Evolutionary conservation across 139 green algal genomes (phyloP).

Genomic region (Haematococcus lacustris): DNA sequence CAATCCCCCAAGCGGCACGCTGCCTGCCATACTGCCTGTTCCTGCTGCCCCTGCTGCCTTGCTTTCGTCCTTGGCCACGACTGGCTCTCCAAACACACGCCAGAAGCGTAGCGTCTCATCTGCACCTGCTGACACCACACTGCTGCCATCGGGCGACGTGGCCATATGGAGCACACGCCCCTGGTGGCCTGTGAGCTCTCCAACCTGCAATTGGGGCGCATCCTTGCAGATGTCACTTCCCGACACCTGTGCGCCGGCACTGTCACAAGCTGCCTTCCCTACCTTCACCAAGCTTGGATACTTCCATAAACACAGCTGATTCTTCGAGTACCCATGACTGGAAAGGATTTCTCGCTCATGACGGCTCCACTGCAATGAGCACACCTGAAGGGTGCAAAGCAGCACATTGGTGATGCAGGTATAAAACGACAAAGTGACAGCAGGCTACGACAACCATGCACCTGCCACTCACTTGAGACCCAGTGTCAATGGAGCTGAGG

Average conservation of each 20-base stretch:
- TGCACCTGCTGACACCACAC: slow-evolving; percentile 76
- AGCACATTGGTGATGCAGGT: too few relatives aligned
- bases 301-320: slow-evolving; percentile 90
- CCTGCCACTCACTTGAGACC: slow-evolving; percentile 52
- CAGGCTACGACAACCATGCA: background rate
- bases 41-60: background rate
- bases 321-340: slow-evolving; percentile 96
- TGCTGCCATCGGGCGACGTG: slow-evolving; percentile 85
- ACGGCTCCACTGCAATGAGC: slow-evolving; percentile 90
- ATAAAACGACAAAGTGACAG: too few relatives aligned
- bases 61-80: slow-evolving; percentile 15
- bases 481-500: slow-evolving; percentile 86
- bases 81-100: slow-evolving; percentile 74
- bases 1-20: slow-evolving; percentile 19
- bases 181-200: slow-evolving; percentile 89
- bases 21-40: background rate
- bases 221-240: background rate
- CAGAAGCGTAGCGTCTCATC: slow-evolving; percentile 98
- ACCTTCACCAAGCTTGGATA: slow-evolving; percentile 83
- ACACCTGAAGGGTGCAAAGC: too few relatives aligned
- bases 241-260: background rate
- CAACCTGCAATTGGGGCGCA: slow-evolving; percentile 19
- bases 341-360: slow-evolving; percentile 95
- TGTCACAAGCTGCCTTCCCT: too few relatives aligned
- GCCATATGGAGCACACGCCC: slow-evolving; percentile 92